A percentile compares a stretch with the other conserved stretches of the same genome.
These are phyloP conservation scores for Penicillium ochrochloron DNA, from an alignment of 495 filamentous ascomycete species.

Conservation along the genomic window DNA sequence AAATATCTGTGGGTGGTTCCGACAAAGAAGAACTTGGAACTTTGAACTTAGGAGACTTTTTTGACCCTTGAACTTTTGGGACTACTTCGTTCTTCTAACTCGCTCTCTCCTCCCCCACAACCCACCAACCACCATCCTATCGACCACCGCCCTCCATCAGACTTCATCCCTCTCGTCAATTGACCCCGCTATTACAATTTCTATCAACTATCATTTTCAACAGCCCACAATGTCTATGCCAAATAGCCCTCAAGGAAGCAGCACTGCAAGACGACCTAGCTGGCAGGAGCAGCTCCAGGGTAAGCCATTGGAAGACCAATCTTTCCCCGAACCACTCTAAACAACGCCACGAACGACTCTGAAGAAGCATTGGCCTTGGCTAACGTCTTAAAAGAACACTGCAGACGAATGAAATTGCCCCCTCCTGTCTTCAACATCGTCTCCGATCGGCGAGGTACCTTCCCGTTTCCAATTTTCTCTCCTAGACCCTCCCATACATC, in stretches of 20 bases:
- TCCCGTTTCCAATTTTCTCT: constrained; percentile 14
- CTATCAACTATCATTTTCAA: constrained; percentile 4
- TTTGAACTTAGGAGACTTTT: background rate
- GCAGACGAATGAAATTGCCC: constrained; percentile 56
- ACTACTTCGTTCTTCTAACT: background rate
- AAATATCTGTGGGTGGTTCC: constrained; percentile 1
- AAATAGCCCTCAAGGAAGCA: constrained; percentile 30
- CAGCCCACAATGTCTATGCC: constrained; percentile 37
- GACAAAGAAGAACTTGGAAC: background rate
- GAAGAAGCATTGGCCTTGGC: background rate
- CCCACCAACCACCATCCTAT: background rate
- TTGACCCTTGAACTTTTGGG: background rate
- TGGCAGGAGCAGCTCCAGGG: constrained; percentile 61
- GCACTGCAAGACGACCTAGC: constrained; percentile 25
- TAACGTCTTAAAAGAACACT: constrained; percentile 57
- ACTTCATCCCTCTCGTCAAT: constrained; percentile 14
- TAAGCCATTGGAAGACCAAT: constrained; percentile 36
- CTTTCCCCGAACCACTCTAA: constrained; percentile 1
- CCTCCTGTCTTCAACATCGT: constrained; percentile 70
- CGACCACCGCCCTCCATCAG: constrained; percentile 12
- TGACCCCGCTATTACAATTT: constrained; percentile 5
- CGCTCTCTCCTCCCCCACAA: constrained; percentile 4
- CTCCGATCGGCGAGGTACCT: constrained; percentile 78
- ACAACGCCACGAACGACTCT: background rate
- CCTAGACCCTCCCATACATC: constrained; percentile 2